Evolutionary conservation across 2,329 filamentous ascomycete species (phyloP), one percentile per base, ranked within the genome.

Genomic region (Calonectria leucothoes): DNA sequence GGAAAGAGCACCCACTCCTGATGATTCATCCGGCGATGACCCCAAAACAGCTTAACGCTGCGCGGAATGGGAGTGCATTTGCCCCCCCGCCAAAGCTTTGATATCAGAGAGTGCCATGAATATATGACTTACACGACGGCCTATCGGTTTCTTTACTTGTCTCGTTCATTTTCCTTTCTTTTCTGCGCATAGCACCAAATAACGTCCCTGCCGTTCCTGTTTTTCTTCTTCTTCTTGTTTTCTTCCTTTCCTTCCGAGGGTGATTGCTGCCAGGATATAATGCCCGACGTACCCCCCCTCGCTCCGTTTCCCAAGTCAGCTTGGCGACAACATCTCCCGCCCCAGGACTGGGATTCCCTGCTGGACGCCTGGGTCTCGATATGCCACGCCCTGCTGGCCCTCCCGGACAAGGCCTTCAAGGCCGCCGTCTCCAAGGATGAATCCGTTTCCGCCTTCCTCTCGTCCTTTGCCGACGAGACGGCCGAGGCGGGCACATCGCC

Each of bases 341-440:
- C 91, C 4, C 85, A 89, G 65, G 94, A 98, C 84, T 98, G 95
- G 95, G 89, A 93, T 76, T 88, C 90, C 37, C 95, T 94, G 82
- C 86, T 97, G 59, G 90, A 94, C 75, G 93, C 94, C 42, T 98
- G 95, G 95, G 86, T 92, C 23, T 86, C 91, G 14, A 88, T 98
- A 8, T 86, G 91, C 8, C 88, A 92, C 67, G 89, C 92, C 3
- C 91, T 95, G 75, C 83, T 97, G 35, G 87, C 89, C 17, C 84
- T 94, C 0, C 79, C 90, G 0, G 87, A 91, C 8, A 80, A 87
- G 1, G 85, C 91, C 0, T 94, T 97, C 74, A 76, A 82, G 59
- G 81, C 83, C 42, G 83, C 85, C 31, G 87, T 91, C 11, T 76
- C 84, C 4, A 88, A 89, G 6, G 91, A 94, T 77, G 88, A 89